These are phyloP conservation scores for Trichoderma sp. DNA, from an alignment of 2,329 filamentous ascomycete species.

Conservation along the genomic window DNA sequence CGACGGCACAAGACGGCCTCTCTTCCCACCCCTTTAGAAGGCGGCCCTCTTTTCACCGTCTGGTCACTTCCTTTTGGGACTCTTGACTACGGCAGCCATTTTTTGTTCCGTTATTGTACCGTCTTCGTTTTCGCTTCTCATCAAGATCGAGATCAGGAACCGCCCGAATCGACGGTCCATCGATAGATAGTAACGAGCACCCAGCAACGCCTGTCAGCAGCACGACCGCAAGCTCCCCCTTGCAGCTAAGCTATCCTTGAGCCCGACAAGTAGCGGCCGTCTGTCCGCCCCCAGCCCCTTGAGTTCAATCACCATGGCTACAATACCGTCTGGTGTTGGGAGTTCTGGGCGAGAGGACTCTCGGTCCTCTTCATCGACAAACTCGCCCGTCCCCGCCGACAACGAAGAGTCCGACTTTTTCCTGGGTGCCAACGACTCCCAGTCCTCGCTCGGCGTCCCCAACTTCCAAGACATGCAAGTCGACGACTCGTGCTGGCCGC, in stretches of 20 bases:
- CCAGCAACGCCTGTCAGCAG: not conserved
- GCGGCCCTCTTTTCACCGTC: constrained; percentile 2
- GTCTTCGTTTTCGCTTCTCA: not conserved
- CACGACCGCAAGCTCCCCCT: constrained; percentile 1
- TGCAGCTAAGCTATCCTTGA: not conserved
- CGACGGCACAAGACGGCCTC: not conserved
- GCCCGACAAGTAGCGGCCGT: constrained; percentile 6
- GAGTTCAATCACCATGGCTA: constrained; percentile 18
- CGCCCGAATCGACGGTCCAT: not conserved
- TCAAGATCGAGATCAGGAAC: not conserved
- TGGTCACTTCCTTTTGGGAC: not conserved
- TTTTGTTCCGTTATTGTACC: not conserved
- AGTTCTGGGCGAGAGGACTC: constrained; percentile 49
- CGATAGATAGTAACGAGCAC: not conserved
- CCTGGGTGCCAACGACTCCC: constrained; percentile 82
- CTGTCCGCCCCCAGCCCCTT: not conserved
- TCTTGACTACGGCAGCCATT: not conserved
- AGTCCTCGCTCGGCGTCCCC: constrained; percentile 82
- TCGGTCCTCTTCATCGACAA: constrained; percentile 64
- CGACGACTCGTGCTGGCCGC: constrained; percentile 66
- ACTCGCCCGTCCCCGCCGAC: constrained; percentile 70
- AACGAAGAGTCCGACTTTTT: constrained; percentile 95
- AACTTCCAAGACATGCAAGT: constrained; percentile 72
- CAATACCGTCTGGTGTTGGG: constrained; percentile 17
- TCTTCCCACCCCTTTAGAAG: not conserved